phyloP scores from a whole-genome alignment of 164 flowering plant genomes.

The Pachysandra terminalis region DNA sequence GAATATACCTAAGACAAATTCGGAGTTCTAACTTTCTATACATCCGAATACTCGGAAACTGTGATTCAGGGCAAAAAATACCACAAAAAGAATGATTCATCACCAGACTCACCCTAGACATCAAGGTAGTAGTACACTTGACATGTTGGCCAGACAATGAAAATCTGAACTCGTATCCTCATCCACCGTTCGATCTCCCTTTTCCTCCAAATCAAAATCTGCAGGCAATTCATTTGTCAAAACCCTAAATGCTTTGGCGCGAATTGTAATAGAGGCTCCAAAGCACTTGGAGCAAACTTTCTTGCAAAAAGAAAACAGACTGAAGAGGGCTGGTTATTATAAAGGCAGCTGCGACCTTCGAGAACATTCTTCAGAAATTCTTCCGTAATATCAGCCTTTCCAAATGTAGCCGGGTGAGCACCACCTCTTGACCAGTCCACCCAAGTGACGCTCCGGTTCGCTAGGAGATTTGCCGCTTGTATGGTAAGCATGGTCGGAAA shows the following conservation, averaged over 20 bases:
- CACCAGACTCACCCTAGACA: background rate
- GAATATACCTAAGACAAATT: background rate
- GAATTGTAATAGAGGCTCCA: conserved; percentile 31
- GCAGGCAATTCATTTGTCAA: conserved; percentile 3
- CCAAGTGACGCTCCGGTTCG: conserved; percentile 48
- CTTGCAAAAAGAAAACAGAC: conserved; percentile 42
- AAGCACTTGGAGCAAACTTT: conserved; percentile 44
- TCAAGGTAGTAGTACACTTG: no score
- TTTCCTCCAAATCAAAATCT: background rate
- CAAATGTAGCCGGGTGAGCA: conserved; percentile 45
- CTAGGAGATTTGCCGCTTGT: conserved; percentile 18
- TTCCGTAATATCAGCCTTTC: conserved; percentile 29
- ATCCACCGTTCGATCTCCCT: background rate
- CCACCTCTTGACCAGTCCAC: conserved; percentile 55
- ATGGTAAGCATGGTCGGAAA: conserved; percentile 45
- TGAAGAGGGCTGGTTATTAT: conserved; percentile 23
- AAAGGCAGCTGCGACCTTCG: conserved; percentile 20
- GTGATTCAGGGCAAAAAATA: background rate
- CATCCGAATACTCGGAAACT: background rate
- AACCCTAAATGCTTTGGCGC: conserved; percentile 24
- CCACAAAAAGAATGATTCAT: background rate
- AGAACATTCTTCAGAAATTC: conserved; percentile 24
- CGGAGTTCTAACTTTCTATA: background rate
- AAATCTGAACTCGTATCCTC: background rate
- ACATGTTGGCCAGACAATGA: no score